These are phyloP conservation scores for Suillus cothurnatus DNA, from an alignment of 768 basidiomycete genomes.

Conservation along the genomic window DNA sequence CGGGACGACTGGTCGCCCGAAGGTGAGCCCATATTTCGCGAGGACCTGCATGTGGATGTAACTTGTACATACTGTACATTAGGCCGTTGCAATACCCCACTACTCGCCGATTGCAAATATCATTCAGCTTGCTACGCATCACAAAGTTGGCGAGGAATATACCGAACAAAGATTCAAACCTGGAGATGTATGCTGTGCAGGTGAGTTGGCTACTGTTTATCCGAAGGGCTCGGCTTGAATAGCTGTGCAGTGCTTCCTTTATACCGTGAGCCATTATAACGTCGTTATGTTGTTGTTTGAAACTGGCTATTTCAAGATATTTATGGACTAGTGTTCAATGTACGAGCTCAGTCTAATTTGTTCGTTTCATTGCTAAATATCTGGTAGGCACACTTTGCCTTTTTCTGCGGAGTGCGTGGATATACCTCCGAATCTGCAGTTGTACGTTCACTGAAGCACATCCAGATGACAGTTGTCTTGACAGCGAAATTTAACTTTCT, in stretches of 20 bases:
- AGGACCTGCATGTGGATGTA: background rate
- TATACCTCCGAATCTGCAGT: background rate
- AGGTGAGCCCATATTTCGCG: conserved; percentile 40
- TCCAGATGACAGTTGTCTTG: conserved; percentile 56
- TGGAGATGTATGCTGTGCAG: conserved; percentile 62
- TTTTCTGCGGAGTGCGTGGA: conserved; percentile 55
- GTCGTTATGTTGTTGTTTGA: background rate
- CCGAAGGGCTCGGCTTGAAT: background rate
- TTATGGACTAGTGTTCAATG: conserved; percentile 65
- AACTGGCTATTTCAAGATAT: conserved; percentile 47
- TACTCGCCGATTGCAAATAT: conserved; percentile 61
- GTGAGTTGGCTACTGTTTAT: conserved; percentile 34
- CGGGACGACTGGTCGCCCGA: conserved; percentile 75
- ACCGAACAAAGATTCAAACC: conserved; percentile 53
- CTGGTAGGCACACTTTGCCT: conserved; percentile 55
- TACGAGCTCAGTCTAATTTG: conserved; percentile 28
- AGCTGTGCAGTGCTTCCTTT: conserved; percentile 52
- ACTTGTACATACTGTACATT: background rate
- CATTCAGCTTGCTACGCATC: conserved; percentile 59
- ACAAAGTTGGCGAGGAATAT: conserved; percentile 48
- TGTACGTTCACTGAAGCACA: conserved; percentile 10
- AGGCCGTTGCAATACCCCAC: conserved; percentile 69
- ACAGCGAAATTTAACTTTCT: conserved; percentile 46
- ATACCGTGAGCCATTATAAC: conserved; percentile 48
- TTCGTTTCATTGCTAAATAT: conserved; percentile 21